These are phyloP conservation scores for Malassezia globosa DNA, from an alignment of 1,284 basidiomycete species.

Conservation along the genomic window DNA sequence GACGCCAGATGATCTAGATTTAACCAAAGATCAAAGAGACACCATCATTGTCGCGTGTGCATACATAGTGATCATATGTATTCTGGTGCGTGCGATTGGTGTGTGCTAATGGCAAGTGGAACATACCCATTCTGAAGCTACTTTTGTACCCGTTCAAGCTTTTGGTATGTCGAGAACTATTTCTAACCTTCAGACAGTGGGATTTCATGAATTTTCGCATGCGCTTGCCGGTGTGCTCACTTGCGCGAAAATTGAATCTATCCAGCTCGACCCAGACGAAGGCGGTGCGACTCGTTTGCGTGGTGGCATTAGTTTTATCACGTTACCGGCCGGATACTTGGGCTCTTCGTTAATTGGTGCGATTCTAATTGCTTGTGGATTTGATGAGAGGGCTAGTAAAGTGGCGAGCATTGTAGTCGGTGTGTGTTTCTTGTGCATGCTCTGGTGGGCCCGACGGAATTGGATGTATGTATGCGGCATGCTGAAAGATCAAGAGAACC, in stretches of 20 bases:
- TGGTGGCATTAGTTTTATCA: slow-evolving; percentile 74
- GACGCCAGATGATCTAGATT: slow-evolving; percentile 23
- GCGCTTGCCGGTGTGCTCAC: slow-evolving; percentile 57
- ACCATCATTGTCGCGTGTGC: slow-evolving; percentile 44
- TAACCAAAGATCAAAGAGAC: slow-evolving; percentile 35
- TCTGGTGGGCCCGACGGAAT: slow-evolving; percentile 72
- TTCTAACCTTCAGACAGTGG: no score
- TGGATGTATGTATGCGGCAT: slow-evolving; percentile 57
- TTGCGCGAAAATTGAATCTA: slow-evolving; percentile 71
- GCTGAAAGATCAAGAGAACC: no score
- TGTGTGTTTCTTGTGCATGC: slow-evolving; percentile 75
- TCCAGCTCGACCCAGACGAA: slow-evolving; percentile 55
- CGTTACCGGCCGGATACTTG: slow-evolving; percentile 60
- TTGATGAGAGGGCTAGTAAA: slow-evolving; percentile 86
- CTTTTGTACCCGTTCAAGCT: slow-evolving; percentile 47
- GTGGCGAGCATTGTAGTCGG: slow-evolving; percentile 71
- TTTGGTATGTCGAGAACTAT: no score
- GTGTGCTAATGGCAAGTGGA: no score
- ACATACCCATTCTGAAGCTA: slow-evolving; percentile 39
- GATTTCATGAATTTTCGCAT: slow-evolving; percentile 39
- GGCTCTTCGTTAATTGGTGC: slow-evolving; percentile 71
- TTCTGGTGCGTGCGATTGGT: no score
- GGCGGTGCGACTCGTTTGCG: slow-evolving; percentile 87
- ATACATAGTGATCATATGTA: slow-evolving; percentile 33
- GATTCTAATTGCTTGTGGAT: slow-evolving; percentile 72